These are phyloP conservation scores for Mycena chlorophos DNA, from an alignment of 768 basidiomycete genomes.

Conservation along the genomic window DNA sequence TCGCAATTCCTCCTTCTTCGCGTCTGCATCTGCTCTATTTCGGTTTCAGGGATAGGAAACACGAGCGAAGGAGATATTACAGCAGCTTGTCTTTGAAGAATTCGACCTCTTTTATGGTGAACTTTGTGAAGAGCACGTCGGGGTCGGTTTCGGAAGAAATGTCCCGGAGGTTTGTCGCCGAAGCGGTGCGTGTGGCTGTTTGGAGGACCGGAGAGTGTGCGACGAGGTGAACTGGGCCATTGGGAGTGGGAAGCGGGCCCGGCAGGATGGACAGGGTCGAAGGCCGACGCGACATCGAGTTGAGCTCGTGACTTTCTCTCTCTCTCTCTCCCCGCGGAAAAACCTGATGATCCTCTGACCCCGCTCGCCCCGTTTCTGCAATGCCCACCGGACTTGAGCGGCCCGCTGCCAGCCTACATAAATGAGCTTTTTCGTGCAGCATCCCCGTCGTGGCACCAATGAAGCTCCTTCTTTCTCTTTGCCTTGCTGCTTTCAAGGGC, in stretches of 20 bases:
- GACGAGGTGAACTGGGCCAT: constrained; percentile 25
- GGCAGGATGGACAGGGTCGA: constrained; percentile 25
- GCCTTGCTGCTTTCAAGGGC: not conserved
- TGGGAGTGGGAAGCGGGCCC: constrained; percentile 25
- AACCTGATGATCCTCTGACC: not conserved
- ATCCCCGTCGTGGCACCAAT: not conserved
- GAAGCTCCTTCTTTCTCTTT: not conserved
- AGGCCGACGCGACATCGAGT: constrained; percentile 28
- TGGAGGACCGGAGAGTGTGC: constrained; percentile 15
- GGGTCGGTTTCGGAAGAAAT: constrained; percentile 48
- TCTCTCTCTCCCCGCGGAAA: not conserved
- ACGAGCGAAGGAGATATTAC: constrained; percentile 39
- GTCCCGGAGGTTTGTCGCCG: constrained; percentile 27
- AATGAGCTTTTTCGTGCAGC: too few species aligned
- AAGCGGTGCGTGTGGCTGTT: constrained; percentile 13
- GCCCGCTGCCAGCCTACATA: not conserved
- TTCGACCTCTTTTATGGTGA: constrained; percentile 72
- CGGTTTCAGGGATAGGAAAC: constrained; percentile 1
- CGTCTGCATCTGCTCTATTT: constrained; percentile 74
- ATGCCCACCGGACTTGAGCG: not conserved
- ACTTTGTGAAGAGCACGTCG: constrained; percentile 72
- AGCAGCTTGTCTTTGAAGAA: constrained; percentile 65
- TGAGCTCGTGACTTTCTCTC: not conserved
- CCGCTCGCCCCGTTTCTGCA: not conserved
- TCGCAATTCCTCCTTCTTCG: constrained; percentile 84